Conservation (phyloP, 23 red algal genomes). For the Gracilaria domingensis region DNA sequence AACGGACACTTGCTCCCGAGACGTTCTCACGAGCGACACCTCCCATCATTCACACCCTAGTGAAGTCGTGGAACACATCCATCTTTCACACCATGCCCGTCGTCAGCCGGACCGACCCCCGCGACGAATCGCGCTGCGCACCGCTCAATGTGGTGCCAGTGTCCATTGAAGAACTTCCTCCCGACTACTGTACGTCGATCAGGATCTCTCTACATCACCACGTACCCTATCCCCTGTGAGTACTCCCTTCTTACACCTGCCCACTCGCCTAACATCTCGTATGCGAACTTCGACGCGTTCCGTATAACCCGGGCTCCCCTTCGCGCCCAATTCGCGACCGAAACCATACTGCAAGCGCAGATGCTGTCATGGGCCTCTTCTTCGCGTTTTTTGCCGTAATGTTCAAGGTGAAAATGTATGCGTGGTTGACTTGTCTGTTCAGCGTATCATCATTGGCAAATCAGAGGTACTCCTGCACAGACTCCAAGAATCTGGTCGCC, state of each 20-base stretch:
- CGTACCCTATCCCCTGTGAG: background rate
- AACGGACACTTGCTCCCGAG: slow-evolving; percentile 8
- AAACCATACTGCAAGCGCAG: slow-evolving; percentile 41
- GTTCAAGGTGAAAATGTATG: slow-evolving; percentile 43
- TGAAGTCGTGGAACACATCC: slow-evolving; percentile 13
- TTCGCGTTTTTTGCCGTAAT: slow-evolving; percentile 53
- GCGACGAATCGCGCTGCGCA: slow-evolving; percentile 24
- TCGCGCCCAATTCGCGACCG: background rate
- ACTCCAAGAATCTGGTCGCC: slow-evolving; percentile 32
- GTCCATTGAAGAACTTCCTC: slow-evolving; percentile 43
- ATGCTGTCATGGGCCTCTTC: slow-evolving; percentile 35
- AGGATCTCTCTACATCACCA: background rate
- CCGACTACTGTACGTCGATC: slow-evolving; percentile 62
- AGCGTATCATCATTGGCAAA: slow-evolving; percentile 53
- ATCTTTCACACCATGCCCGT: slow-evolving; percentile 28
- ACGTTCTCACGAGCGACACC: slow-evolving; percentile 7
- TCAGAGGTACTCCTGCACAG: slow-evolving; percentile 55
- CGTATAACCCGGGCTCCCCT: background rate
- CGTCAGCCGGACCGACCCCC: slow-evolving; percentile 42
- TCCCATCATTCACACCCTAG: background rate
- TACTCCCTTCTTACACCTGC: background rate
- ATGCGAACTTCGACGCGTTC: background rate
- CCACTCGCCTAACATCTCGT: slow-evolving; percentile 3
- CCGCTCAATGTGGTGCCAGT: slow-evolving; percentile 42
- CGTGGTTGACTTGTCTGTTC: slow-evolving; percentile 52